These are phyloP conservation scores for Betula pendula DNA, from an alignment of 306 rosid species.

Conservation along the genomic window DNA sequence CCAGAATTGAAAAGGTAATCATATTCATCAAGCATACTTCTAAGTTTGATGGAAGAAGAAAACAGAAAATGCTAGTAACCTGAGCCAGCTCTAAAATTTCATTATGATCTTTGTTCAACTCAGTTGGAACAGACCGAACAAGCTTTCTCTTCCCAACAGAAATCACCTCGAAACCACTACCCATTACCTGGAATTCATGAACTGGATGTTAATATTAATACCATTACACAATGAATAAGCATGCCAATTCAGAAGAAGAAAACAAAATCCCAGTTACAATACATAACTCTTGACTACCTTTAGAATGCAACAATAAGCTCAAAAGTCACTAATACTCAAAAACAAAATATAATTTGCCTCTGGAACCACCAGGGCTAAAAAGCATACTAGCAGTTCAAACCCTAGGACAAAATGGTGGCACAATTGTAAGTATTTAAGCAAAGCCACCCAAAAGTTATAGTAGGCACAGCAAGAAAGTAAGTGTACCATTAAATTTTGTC, in stretches of 20 bases:
- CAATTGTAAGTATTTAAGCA: not conserved
- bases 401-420: not conserved
- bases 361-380: not conserved
- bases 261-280: not conserved
- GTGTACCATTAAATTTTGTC: constrained; percentile 11
- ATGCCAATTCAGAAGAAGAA: constrained; percentile 3
- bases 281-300: not conserved
- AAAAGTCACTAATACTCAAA: not conserved
- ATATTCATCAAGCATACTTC: not conserved
- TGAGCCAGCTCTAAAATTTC: constrained; percentile 97
- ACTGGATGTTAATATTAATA: constrained; percentile 18
- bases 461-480: not conserved
- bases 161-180: constrained; percentile 94
- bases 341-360: not conserved
- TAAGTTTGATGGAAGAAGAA: not conserved
- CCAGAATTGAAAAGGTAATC: not conserved
- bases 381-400: not conserved
- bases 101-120: constrained; percentile 94
- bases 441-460: not conserved
- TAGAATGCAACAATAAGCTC: not conserved
- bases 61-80: constrained; percentile 45
- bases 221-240: constrained; percentile 12
- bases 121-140: constrained; percentile 97
- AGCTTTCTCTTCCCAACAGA: constrained; percentile 92
- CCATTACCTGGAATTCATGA: constrained; percentile 65